Percentiles rank a stretch among this genome's conserved stretches.
These are phyloP conservation scores for Lunularia cruciata DNA, from an alignment of 225 moss, liverwort and hornwort genomes.

Conservation along the genomic window DNA sequence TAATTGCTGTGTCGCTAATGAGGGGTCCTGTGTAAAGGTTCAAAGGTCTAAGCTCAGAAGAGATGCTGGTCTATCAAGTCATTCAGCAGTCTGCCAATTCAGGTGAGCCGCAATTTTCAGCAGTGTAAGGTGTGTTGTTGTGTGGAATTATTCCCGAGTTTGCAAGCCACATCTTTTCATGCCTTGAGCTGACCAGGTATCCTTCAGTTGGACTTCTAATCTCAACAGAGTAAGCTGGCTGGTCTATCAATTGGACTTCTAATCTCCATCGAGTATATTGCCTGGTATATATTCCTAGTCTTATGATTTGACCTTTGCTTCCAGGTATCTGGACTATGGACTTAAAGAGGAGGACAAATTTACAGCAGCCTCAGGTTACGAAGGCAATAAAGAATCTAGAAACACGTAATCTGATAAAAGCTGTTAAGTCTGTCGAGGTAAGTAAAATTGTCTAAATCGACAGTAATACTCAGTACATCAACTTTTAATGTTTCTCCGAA, in stretches of 20 bases:
- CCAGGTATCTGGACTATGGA: conserved; percentile 98
- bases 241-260: too few relatives aligned
- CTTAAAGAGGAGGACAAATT: conserved; percentile 74
- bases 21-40: conserved; percentile 50
- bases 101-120: conserved; percentile 38
- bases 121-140: too few relatives aligned
- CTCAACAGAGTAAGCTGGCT: too few relatives aligned
- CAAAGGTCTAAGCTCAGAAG: conserved; percentile 79
- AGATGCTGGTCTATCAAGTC: conserved; percentile 86
- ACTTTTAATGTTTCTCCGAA: neutral
- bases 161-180: neutral
- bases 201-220: too few relatives aligned
- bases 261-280: neutral
- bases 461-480: neutral
- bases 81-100: conserved; percentile 82
- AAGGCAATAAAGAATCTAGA: conserved; percentile 93
- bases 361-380: conserved; percentile 90
- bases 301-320: too few relatives aligned
- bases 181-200: too few relatives aligned
- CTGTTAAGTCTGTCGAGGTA: conserved; percentile 91
- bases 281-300: too few relatives aligned
- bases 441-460: neutral
- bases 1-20: too few relatives aligned
- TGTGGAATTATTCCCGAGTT: neutral
- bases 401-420: conserved; percentile 79